These are phyloP conservation scores for Clonostachys sp. DNA, from an alignment of 2,329 filamentous ascomycete genomes.

Conservation along the genomic window DNA sequence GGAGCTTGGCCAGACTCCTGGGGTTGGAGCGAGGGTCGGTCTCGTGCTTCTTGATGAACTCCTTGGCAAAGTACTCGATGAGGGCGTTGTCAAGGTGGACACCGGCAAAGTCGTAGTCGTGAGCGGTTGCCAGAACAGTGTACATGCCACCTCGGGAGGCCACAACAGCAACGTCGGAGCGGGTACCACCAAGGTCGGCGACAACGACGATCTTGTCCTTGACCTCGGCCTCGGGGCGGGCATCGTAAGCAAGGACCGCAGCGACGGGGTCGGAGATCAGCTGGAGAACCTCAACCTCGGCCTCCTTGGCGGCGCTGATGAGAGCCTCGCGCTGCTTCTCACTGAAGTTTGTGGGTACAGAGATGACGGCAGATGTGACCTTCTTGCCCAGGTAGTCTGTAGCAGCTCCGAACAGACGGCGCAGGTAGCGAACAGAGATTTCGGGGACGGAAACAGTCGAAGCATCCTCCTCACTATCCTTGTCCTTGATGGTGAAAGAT, in stretches of 20 bases:
- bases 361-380: constrained; percentile 92
- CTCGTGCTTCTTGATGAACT: constrained; percentile 97
- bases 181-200: constrained; percentile 86
- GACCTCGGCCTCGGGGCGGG: constrained; percentile 67
- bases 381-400: constrained; percentile 89
- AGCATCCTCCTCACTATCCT: constrained; percentile 51
- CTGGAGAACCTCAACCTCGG: constrained; percentile 85
- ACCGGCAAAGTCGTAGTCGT: constrained; percentile 93
- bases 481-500: constrained; percentile 81
- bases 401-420: constrained; percentile 75
- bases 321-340: constrained; percentile 84
- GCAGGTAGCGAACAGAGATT: constrained; percentile 78
- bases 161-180: constrained; percentile 86
- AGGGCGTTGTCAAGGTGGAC: constrained; percentile 83
- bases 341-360: constrained; percentile 88
- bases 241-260: constrained; percentile 86
- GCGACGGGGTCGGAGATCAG: constrained; percentile 89
- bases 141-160: constrained; percentile 94
- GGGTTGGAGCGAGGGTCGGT: constrained; percentile 80
- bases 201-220: constrained; percentile 89
- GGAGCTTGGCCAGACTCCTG: constrained; percentile 84
- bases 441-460: constrained; percentile 76
- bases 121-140: constrained; percentile 85
- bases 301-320: constrained; percentile 70
- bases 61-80: constrained; percentile 96